Percentiles rank a stretch among this genome's conserved stretches.
phyloP scores from a whole-genome alignment of 2,329 filamentous ascomycete genomes.

The Aspergillus candidus region DNA sequence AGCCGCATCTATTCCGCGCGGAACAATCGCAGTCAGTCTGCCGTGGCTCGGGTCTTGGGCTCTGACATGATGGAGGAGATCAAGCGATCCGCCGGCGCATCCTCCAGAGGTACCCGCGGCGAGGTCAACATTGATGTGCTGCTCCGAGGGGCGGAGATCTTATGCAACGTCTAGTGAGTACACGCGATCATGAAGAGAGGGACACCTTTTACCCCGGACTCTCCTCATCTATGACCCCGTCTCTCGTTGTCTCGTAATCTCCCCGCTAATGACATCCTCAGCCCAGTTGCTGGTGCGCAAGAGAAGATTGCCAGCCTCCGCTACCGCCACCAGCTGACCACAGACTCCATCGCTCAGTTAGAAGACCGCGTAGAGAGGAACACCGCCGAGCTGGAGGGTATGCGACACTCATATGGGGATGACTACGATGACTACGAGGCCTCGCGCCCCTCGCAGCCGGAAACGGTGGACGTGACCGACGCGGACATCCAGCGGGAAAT shows the following conservation, averaged over 20 bases:
- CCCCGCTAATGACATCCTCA: conserved; percentile 18
- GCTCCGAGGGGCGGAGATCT: conserved; percentile 78
- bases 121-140: conserved; percentile 84
- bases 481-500: conserved; percentile 43
- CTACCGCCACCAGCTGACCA: conserved; percentile 63
- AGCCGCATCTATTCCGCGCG: conserved; percentile 44
- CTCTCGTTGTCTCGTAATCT: not conserved
- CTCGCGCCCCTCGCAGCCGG: conserved; percentile 25
- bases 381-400: conserved; percentile 62
- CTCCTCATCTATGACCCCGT: not conserved
- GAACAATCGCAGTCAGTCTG: conserved; percentile 64
- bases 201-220: not conserved
- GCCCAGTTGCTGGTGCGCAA: conserved; percentile 67
- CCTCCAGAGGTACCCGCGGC: conserved; percentile 48
- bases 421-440: conserved; percentile 51
- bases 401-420: conserved; percentile 57
- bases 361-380: conserved; percentile 75
- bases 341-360: conserved; percentile 70
- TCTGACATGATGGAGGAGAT: conserved; percentile 81
- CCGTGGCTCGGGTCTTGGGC: conserved; percentile 83
- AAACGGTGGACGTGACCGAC: conserved; percentile 31
- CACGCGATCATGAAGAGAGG: no score
- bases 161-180: conserved; percentile 74
- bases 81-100: conserved; percentile 52
- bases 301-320: conserved; percentile 71